Conservation (phyloP, 441 rosid species). For the Gossypium lobatum region DNA sequence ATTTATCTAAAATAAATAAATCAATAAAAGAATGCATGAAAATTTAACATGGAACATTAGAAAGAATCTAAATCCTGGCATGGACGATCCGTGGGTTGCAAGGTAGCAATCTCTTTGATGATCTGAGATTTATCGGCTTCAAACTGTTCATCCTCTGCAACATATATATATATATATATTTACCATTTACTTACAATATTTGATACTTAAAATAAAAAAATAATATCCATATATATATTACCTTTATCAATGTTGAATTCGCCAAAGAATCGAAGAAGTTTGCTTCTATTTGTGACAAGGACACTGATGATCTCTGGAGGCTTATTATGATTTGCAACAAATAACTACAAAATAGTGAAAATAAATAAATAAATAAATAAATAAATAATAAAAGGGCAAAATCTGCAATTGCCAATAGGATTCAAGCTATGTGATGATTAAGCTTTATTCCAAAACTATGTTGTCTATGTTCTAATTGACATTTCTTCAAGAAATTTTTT, state of each 20-base stretch:
- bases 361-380: background rate
- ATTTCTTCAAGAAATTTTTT: background rate
- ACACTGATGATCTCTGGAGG: constrained; percentile 45
- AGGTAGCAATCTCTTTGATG: constrained; percentile 40
- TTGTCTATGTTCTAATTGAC: background rate
- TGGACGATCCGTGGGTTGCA: constrained; percentile 31
- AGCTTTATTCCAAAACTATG: background rate
- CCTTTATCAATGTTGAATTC: constrained; percentile 49
- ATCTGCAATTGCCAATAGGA: background rate
- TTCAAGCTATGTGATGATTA: background rate
- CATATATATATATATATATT: background rate
- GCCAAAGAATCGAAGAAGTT: constrained; percentile 48
- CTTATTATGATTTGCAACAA: constrained; percentile 60
- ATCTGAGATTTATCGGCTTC: constrained; percentile 51
- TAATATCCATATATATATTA: background rate
- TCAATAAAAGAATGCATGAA: background rate
- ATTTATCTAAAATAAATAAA: background rate
- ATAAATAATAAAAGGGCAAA: background rate
- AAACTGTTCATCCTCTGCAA: constrained; percentile 49
- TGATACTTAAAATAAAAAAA: background rate
- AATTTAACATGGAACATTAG: constrained; percentile 16
- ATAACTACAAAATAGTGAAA: constrained; percentile 30
- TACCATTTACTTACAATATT: background rate
- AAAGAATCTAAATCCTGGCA: constrained; percentile 14
- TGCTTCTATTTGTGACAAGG: constrained; percentile 42